Evolutionary conservation across 2,329 filamentous ascomycete species (phyloP).

Genomic region (Fusarium sp.): DNA sequence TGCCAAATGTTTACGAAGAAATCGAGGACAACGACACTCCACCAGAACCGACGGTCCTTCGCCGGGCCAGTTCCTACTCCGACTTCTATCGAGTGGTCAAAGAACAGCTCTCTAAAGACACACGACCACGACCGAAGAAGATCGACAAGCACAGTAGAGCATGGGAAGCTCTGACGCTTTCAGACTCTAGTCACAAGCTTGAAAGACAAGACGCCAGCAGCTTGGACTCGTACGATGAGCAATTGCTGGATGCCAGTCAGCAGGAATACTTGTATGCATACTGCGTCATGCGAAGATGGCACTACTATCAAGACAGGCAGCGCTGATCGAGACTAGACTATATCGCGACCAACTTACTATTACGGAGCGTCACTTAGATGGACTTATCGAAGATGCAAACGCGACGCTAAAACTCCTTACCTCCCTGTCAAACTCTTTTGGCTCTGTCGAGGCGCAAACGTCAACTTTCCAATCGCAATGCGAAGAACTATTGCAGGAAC

Average conservation of each 20-base stretch:
- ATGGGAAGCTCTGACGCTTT: slow-evolving; percentile 61
- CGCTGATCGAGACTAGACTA: slow-evolving; percentile 59
- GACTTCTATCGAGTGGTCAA: slow-evolving; percentile 75
- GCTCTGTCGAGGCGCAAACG: slow-evolving; percentile 87
- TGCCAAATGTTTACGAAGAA: slow-evolving; percentile 68
- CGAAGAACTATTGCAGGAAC: slow-evolving; percentile 84
- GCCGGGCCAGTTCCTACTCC: slow-evolving; percentile 78
- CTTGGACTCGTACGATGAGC: slow-evolving; percentile 61
- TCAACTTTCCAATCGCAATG: slow-evolving; percentile 93
- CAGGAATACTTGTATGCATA: slow-evolving; percentile 78
- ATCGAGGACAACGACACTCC: slow-evolving; percentile 64
- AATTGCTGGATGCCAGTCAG: slow-evolving; percentile 82
- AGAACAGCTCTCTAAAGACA: slow-evolving; percentile 64
- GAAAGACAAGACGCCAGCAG: slow-evolving; percentile 39
- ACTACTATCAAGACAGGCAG: not conserved
- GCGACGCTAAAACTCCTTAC: slow-evolving; percentile 79
- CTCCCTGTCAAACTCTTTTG: slow-evolving; percentile 85
- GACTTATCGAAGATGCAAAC: slow-evolving; percentile 79
- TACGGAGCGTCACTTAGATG: slow-evolving; percentile 83
- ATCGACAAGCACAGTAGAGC: slow-evolving; percentile 52
- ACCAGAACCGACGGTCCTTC: slow-evolving; percentile 70
- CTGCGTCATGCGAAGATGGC: not conserved
- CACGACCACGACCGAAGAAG: slow-evolving; percentile 50
- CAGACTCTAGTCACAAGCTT: slow-evolving; percentile 4
- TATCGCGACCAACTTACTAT: slow-evolving; percentile 85